Evolutionary conservation across 345 rosid species (phyloP), one percentile per base, ranked within the genome.

Genomic region (Salix caprea): DNA sequence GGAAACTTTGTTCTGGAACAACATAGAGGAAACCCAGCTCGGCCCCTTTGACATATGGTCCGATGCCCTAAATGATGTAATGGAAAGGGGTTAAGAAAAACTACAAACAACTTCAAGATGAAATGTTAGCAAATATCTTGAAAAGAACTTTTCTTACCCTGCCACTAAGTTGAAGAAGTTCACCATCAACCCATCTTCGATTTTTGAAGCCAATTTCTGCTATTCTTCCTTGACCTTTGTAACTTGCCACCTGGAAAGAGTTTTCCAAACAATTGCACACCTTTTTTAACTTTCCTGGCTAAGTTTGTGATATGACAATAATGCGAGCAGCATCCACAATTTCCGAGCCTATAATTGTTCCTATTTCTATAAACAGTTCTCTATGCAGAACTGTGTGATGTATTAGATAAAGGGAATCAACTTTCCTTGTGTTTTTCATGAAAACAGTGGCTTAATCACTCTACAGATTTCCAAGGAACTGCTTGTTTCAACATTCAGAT

Each of bases 161-260:
- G 80, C 99, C 99, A 80, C 82, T 89, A 54, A 95, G 90, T 82
- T 90, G 91, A 71, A 95, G 88, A 79, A 95, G 94, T 86, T 90
- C 92, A 34, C 99, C 98, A 26, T 88, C 94, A 13, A 95, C 98
- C 99, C 99, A 95, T 77, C 79, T 84, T 18, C 97, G 97, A 81
- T 92, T 91, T 67, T 78, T 75, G 78, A 90, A 91, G 75, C 94
- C 97, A 50, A 90, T 82, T 76, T 90, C 92, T 76, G 99, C 97
- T 77, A 91, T 91, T 85, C 94, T 89, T 85, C 98, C 98, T 86
- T 91, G 89, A 76, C 98, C 99, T 85, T 83, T 87, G 87, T 89
- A 90, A 85, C 94, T 86, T 21, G 93, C 90, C 76, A 87, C 91
- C 99, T 95, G 81, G 70, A 84, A 14, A 64, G 52, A 74, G 40